Evolutionary conservation across 768 basidiomycete species (phyloP).

Genomic region (Auriscalpium microsporum): DNA sequence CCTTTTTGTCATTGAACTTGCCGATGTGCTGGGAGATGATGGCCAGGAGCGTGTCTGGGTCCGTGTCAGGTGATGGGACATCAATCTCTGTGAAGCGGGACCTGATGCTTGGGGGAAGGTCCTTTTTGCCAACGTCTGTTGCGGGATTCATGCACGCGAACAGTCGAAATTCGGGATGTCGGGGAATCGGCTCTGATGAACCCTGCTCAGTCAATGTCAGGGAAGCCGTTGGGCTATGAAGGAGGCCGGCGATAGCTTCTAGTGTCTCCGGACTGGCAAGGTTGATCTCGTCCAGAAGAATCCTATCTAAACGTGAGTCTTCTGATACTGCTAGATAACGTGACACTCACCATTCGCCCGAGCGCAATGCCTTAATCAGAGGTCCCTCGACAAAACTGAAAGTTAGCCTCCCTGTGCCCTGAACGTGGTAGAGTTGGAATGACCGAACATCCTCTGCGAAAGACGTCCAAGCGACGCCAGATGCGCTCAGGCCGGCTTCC

Average conservation of each 20-base stretch:
- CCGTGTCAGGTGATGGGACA: slow-evolving; percentile 88
- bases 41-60: slow-evolving; percentile 79
- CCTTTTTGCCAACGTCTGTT: slow-evolving; percentile 97
- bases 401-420: slow-evolving; percentile 80
- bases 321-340: not conserved
- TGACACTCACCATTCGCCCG: slow-evolving; percentile 77
- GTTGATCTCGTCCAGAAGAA: slow-evolving; percentile 94
- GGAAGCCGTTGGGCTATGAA: slow-evolving; percentile 79
- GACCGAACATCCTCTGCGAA: slow-evolving; percentile 64
- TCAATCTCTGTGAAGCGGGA: slow-evolving; percentile 93
- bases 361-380: slow-evolving; percentile 79
- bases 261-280: slow-evolving; percentile 90
- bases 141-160: slow-evolving; percentile 99
- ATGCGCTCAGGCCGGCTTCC: slow-evolving; percentile 34
- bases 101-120: slow-evolving; percentile 85
- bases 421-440: slow-evolving; percentile 87
- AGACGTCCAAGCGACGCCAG: slow-evolving; percentile 51
- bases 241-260: slow-evolving; percentile 83
- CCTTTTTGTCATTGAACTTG: slow-evolving; percentile 77
- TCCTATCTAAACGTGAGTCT: slow-evolving; percentile 39
- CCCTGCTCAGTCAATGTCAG: slow-evolving; percentile 93
- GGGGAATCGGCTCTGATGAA: slow-evolving; percentile 77
- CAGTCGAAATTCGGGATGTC: slow-evolving; percentile 91
- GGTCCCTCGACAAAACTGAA: slow-evolving; percentile 96
- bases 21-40: slow-evolving; percentile 91